Conservation (phyloP, 768 basidiomycete species). For the Hericium coralloides region DNA sequence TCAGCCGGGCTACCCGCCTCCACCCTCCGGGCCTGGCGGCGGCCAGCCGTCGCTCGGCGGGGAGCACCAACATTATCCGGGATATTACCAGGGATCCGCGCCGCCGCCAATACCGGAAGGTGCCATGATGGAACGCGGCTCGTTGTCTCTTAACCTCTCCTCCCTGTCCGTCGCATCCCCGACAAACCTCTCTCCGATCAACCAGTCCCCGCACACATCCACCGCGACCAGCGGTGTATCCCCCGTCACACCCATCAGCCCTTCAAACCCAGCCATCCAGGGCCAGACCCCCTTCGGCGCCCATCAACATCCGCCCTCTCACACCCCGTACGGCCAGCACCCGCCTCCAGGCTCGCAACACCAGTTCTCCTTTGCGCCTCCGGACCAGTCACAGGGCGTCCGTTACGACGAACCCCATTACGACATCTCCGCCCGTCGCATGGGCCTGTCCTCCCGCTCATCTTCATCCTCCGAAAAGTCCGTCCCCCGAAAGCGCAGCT, state of each 20-base stretch:
- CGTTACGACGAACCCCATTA: conserved; percentile 25
- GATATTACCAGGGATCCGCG: conserved; percentile 14
- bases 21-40: conserved; percentile 11
- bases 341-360: conserved; percentile 16
- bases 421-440: conserved; percentile 26
- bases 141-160: conserved; percentile 60
- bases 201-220: conserved; percentile 31
- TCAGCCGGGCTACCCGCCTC: conserved; percentile 6
- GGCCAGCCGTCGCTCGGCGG: conserved; percentile 9
- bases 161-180: conserved; percentile 60
- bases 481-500: conserved; percentile 61
- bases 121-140: conserved; percentile 18
- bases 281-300: conserved; percentile 34
- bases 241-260: conserved; percentile 53
- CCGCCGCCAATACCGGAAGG: conserved; percentile 16
- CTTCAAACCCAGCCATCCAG: conserved; percentile 32
- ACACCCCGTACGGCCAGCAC: conserved; percentile 23
- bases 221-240: conserved; percentile 27
- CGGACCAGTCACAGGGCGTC: conserved; percentile 19
- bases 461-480: conserved; percentile 46
- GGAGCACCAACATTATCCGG: conserved; percentile 12
- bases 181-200: conserved; percentile 55
- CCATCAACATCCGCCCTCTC: conserved; percentile 33
- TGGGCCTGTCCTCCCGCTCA: conserved; percentile 29
- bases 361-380: conserved; percentile 45